Evolutionary conservation across 805 yeast species (phyloP), one percentile per base, ranked within the genome.

Genomic region (Wickerhamiella nectarea): DNA sequence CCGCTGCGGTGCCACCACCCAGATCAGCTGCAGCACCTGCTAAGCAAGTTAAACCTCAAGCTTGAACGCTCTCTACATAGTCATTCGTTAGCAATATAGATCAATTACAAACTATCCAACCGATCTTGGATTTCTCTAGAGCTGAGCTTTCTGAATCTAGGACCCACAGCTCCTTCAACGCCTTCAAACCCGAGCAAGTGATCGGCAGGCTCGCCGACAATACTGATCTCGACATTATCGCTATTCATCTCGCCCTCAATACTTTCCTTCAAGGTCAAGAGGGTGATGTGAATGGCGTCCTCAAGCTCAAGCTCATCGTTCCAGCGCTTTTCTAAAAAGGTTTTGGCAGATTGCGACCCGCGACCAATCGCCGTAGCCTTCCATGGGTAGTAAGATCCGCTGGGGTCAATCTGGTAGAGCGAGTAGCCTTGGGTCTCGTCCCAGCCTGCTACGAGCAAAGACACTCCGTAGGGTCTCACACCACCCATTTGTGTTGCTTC

Each of bases 401-500:
- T 81, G 4, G 99, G 99, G 66, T 91, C 99, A 38, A 91, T 94
- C 65, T 91, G 99, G 63, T 91, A 91, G 48, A 91, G 70, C 59
- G 82, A 82, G 63, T 74, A 87, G 22, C 77, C 77, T 54, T 72
- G 76, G 46, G 70, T 70, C 29, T 80, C 85, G 60, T 91, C 97
- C 60, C 84, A 74, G 18, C 98, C 98, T 8, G 96, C 99, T 15
- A 91, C 86, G 45, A 91, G 69, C 46, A 91, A 68, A 9, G 95
- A 84, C 18, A 93, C 96, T 48, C 99, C 99, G 61, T 78, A 91
- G n/a, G 98, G 99, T 60, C 99, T 76, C 50, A 91, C 95, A 64
- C 98, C 99, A 41, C 96, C 98, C 43, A 86, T 78, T 61, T 91
- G 98, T 1, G 97, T 91, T n/a, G 94, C 87, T 62, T 89, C 96